Percentiles rank a stretch among this genome's conserved stretches.
phyloP scores from a whole-genome alignment of 805 yeast species.

The Metschnikowia similis region DNA sequence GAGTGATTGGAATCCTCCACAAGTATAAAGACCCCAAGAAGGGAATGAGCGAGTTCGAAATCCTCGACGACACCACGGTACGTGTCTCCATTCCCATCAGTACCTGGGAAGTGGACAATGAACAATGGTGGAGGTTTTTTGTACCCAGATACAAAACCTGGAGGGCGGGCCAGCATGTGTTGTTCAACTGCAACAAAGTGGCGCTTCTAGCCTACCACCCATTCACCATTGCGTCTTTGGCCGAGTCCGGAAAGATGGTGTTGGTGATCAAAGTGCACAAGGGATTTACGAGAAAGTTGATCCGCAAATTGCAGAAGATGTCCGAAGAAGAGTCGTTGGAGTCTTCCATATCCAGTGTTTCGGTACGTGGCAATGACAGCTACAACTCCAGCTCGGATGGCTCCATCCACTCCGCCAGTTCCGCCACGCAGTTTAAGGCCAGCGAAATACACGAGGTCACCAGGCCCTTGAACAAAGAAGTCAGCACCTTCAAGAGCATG shows the following conservation, averaged over 20 bases:
- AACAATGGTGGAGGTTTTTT: conserved; percentile 25
- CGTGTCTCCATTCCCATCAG: conserved; percentile 36
- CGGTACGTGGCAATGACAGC: background rate
- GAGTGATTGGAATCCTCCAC: conserved; percentile 31
- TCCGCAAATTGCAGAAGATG: conserved; percentile 23
- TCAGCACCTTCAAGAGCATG: conserved; percentile 3
- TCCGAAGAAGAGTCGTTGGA: conserved; percentile 11
- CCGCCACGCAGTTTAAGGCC: conserved; percentile 3
- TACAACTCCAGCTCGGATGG: background rate
- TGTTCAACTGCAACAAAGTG: conserved; percentile 37
- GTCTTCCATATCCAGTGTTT: background rate
- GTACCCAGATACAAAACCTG: conserved; percentile 39
- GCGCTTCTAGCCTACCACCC: conserved; percentile 42
- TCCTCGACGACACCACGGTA: conserved; percentile 40
- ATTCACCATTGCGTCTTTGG: conserved; percentile 41
- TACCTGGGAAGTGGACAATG: conserved; percentile 13
- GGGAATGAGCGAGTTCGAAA: conserved; percentile 34
- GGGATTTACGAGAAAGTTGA: conserved; percentile 41
- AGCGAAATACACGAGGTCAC: background rate
- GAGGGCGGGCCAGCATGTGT: conserved; percentile 47
- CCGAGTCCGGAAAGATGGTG: conserved; percentile 35
- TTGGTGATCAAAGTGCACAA: conserved; percentile 37
- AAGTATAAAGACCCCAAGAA: conserved; percentile 33
- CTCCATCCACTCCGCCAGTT: background rate
- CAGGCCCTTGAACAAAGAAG: conserved; percentile 1